These are phyloP conservation scores for Effrenium voratum DNA, from an alignment of 73 alveolate species.

Conservation along the genomic window DNA sequence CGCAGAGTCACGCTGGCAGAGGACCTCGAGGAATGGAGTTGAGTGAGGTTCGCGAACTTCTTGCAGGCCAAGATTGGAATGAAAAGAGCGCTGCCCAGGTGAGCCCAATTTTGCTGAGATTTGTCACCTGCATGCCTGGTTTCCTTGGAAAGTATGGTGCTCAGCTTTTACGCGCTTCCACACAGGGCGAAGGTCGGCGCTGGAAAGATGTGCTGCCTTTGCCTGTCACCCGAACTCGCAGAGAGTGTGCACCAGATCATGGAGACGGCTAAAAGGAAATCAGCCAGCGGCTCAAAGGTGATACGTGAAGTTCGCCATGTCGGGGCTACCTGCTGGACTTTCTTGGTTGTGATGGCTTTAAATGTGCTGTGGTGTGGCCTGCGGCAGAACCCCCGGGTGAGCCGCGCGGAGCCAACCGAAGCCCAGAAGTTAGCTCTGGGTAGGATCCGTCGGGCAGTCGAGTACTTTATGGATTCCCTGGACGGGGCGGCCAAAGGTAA, in stretches of 20 bases:
- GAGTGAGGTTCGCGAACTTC: no score
- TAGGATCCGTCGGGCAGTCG: neutral
- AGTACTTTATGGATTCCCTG: neutral
- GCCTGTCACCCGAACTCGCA: neutral
- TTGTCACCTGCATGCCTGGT: no score
- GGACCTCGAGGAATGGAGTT: no score
- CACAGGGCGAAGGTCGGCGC: neutral
- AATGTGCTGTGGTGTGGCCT: neutral
- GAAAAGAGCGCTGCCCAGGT: no score
- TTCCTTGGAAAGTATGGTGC: neutral
- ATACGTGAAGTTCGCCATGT: neutral
- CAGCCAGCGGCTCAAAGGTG: neutral
- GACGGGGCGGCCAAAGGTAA: neutral
- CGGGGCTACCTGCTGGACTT: neutral
- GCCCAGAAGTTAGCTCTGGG: neutral
- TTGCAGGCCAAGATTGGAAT: no score
- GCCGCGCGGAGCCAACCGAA: neutral
- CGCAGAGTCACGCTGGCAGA: no score
- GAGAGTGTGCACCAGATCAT: neutral
- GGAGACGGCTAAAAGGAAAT: neutral
- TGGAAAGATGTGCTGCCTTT: neutral
- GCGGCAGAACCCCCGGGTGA: neutral
- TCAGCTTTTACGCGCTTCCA: neutral
- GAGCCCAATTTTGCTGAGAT: no score
- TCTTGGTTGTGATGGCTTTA: neutral